phyloP scores from a whole-genome alignment of 768 basidiomycete species.

The Hericium rajendrae region DNA sequence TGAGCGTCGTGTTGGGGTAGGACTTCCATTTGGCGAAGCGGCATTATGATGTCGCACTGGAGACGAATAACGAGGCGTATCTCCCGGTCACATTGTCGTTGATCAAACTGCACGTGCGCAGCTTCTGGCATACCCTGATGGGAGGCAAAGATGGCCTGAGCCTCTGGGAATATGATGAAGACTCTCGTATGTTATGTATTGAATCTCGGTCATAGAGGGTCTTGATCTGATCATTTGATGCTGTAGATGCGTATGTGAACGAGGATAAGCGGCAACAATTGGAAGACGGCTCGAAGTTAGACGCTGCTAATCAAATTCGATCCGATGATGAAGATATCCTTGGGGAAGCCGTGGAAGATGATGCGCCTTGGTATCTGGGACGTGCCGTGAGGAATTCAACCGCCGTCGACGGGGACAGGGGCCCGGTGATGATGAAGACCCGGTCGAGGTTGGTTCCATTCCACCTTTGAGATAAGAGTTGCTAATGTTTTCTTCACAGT shows the following conservation, averaged over 20 bases:
- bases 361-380: conserved; percentile 72
- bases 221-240: too few species aligned
- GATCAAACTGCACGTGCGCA: conserved; percentile 70
- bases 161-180: conserved; percentile 54
- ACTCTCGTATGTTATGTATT: conserved; percentile 25
- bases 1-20: conserved; percentile 25
- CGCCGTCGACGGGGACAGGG: conserved; percentile 36
- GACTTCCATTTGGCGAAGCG: conserved; percentile 97
- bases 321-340: background rate
- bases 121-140: conserved; percentile 63
- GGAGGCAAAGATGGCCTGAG: conserved; percentile 58
- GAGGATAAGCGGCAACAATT: background rate
- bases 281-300: conserved; percentile 9
- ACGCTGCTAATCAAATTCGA: conserved; percentile 1
- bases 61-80: conserved; percentile 84
- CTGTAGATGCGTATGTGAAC: too few species aligned
- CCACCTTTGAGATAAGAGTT: background rate
- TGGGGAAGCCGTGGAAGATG: conserved; percentile 31
- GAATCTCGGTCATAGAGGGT: background rate
- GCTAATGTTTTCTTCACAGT: conserved; percentile 31
- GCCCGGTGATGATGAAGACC: conserved; percentile 55
- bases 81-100: conserved; percentile 80
- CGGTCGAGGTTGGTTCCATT: conserved; percentile 42
- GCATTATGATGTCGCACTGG: conserved; percentile 84
- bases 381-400: conserved; percentile 74